These are phyloP conservation scores for Pythium inflatum DNA, from an alignment of 352 stramenopile genomes.

Conservation along the genomic window DNA sequence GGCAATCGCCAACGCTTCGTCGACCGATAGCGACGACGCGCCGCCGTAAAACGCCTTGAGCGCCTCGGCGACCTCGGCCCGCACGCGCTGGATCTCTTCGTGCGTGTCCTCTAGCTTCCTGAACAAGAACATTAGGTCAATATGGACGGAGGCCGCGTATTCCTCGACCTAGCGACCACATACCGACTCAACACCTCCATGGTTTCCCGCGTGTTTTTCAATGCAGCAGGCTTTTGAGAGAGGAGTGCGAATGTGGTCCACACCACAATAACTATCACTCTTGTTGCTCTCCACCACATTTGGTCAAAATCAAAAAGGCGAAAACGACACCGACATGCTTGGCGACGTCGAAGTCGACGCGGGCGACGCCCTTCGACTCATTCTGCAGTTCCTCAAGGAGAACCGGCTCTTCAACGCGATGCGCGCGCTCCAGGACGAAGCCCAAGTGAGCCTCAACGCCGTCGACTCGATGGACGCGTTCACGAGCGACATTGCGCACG, in stretches of 20 bases:
- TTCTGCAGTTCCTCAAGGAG: conserved; percentile 93
- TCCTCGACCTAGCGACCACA: no score
- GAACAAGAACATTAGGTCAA: not conserved
- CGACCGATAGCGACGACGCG: conserved; percentile 53
- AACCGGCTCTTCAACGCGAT: conserved; percentile 86
- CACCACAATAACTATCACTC: conserved; percentile 1
- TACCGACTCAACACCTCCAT: conserved; percentile 37
- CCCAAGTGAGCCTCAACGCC: conserved; percentile 84
- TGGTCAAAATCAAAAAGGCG: no score
- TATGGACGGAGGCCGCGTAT: not conserved
- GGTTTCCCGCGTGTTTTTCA: conserved; percentile 18
- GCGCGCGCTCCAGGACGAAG: conserved; percentile 85
- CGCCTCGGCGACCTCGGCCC: conserved; percentile 55
- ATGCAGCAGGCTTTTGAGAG: not conserved
- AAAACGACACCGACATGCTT: no score
- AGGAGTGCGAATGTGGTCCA: conserved; percentile 4
- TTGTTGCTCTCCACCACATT: not conserved
- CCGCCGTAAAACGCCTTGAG: conserved; percentile 71
- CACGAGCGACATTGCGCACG: conserved; percentile 71
- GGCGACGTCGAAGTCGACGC: conserved; percentile 58
- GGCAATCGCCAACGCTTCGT: conserved; percentile 66
- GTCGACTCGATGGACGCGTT: conserved; percentile 89
- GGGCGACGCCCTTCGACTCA: conserved; percentile 85
- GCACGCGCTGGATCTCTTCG: conserved; percentile 61
- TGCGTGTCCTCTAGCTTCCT: conserved; percentile 77